phyloP scores from a whole-genome alignment of 257 asterid species.

The Vinca minor region DNA sequence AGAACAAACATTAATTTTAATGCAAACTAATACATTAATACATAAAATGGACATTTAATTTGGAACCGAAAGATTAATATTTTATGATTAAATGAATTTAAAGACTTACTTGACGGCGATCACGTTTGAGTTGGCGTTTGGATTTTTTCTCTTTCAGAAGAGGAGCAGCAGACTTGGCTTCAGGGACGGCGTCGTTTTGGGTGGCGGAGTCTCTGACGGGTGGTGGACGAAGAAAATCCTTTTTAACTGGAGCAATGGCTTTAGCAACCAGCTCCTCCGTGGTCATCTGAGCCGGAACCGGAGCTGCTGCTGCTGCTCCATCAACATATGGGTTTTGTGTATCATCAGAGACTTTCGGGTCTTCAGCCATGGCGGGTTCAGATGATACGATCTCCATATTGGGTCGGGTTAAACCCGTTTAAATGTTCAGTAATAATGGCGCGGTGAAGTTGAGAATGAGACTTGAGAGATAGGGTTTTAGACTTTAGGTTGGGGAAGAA shows the following conservation, averaged over 20 bases:
- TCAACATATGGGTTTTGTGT: slow-evolving; percentile 6
- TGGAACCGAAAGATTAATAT: too few species aligned
- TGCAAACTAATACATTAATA: too few species aligned
- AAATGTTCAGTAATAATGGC: background rate
- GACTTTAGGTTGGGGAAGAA: background rate
- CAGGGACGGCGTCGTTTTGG: slow-evolving; percentile 22
- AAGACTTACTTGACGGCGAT: slow-evolving; percentile 60
- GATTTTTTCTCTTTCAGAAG: slow-evolving; percentile 73
- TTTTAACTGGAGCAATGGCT: slow-evolving; percentile 77
- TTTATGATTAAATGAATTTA: too few species aligned
- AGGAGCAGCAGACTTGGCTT: slow-evolving; percentile 30
- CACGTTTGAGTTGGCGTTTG: slow-evolving; percentile 90
- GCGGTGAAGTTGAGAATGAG: too few species aligned
- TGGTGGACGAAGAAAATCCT: slow-evolving; percentile 61
- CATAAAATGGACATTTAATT: too few species aligned
- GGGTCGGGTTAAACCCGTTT: slow-evolving; percentile 21
- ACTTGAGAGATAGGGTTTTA: slow-evolving; percentile 1
- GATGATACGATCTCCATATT: slow-evolving; percentile 26
- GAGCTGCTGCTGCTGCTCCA: background rate
- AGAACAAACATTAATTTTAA: too few species aligned
- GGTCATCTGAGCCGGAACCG: slow-evolving; percentile 9
- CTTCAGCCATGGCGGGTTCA: slow-evolving; percentile 8
- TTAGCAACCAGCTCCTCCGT: slow-evolving; percentile 76
- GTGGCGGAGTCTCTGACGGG: slow-evolving; percentile 27
- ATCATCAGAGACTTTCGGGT: slow-evolving; percentile 12